These are phyloP conservation scores for Scenedesmus sp. DNA, from an alignment of 163 green algal species.

Conservation along the genomic window DNA sequence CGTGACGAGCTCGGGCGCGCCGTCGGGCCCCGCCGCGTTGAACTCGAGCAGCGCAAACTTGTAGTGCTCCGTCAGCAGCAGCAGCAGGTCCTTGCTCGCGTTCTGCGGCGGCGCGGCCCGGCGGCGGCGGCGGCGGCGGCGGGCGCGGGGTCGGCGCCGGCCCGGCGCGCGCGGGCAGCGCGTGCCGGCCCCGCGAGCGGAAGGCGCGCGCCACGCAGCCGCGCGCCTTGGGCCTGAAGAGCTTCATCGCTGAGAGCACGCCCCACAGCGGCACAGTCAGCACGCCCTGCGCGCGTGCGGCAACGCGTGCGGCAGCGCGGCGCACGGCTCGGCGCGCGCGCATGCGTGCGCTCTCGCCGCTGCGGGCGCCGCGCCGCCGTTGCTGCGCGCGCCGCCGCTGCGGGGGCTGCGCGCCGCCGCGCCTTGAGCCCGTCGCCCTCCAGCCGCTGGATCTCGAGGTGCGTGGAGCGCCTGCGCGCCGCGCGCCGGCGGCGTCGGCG, in stretches of 20 bases:
- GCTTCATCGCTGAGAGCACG: conserved; percentile 83
- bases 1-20: conserved; percentile 73
- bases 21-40: conserved; percentile 51
- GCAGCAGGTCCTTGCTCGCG: conserved; percentile 81
- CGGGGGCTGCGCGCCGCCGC: background rate
- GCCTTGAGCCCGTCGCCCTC: conserved; percentile 85
- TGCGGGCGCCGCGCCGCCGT: background rate
- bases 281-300: conserved; percentile 68
- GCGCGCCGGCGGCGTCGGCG: no score
- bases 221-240: conserved; percentile 85
- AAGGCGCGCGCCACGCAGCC: background rate
- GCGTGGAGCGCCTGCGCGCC: conserved; percentile 82
- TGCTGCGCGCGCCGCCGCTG: background rate
- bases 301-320: background rate
- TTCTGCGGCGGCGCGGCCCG: conserved; percentile 55
- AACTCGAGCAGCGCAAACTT: conserved; percentile 93
- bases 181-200: no score
- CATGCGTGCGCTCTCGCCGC: background rate
- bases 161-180: background rate
- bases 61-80: conserved; percentile 92
- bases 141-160: no score
- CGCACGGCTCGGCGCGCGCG: background rate
- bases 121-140: background rate
- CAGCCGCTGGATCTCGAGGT: conserved; percentile 93
- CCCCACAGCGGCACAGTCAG: conserved; percentile 96